Base-by-base conservation (phyloP, 2,329 filamentous ascomycete species). In the Neurospora sp. region DNA sequence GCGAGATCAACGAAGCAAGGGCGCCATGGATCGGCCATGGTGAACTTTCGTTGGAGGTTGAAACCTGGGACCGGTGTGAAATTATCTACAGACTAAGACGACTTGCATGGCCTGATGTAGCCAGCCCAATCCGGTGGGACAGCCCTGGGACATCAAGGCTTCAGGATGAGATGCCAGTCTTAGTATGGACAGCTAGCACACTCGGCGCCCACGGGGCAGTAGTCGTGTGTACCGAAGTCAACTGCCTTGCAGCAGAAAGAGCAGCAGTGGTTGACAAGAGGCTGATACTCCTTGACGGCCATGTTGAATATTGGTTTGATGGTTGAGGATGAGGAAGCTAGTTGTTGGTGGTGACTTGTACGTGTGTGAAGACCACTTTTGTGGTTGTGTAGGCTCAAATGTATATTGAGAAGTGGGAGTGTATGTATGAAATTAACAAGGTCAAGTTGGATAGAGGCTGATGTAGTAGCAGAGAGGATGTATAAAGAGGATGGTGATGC, bases 241-340 rank as follows among this genome's bases (percentile, higher is more conserved):
- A 82, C 80, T 40, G 82, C 82, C 74, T 82, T 83, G 79, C 84
- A 86, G 78, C 84, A 86, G 74, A 81, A 84, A 36, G 81, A 80
- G 79, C 84, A 86, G 82, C 84, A 86, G 73, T 80, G 75, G 78
- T 83, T 80, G 78, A 85, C 81, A 70, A 84, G 82, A 69, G 80
- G 80, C 72, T 81, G 77, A 72, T 78, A 76, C 69, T 82, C 81
- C 74, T 80, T 79, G 78, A 80, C 75, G 74, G 79, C 78, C 83
- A 85, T 85, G 72, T 71, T 79, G 77, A 66, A 46, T 40, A 10
- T 33, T 40, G 65, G 10, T 15, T 66, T 41, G 41, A 19, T n/a
- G n/a, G 65, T 33, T 69, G 37, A 52, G 41, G 46, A 66, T 38
- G 8, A 68, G 28, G 43, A 19, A 33, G n/a, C 8, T 33, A 11